Conservation (phyloP, 768 basidiomycete genomes). For the Auricularia auricula-judae region DNA sequence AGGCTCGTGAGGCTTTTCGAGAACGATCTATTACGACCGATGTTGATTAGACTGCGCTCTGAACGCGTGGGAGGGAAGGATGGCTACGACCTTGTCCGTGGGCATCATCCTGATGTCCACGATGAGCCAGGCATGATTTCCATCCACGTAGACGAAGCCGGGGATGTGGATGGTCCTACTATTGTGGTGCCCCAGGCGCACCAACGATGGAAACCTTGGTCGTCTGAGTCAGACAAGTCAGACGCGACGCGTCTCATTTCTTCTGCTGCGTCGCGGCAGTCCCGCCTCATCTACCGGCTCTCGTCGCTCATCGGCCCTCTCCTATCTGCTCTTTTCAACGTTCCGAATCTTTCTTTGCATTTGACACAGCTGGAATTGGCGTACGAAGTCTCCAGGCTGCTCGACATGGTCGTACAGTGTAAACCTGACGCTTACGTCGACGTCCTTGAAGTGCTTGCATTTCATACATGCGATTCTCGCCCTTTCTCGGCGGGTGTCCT, state of each 20-base stretch:
- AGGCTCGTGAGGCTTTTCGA: constrained; percentile 63
- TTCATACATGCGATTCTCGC: constrained; percentile 42
- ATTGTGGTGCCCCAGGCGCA: not conserved
- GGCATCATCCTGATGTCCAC: not conserved
- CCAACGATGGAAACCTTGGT: constrained; percentile 15
- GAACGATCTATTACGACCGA: constrained; percentile 40
- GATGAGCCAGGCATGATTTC: constrained; percentile 33
- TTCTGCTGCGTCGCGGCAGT: constrained; percentile 47
- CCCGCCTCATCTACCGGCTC: constrained; percentile 42
- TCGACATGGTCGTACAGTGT: constrained; percentile 38
- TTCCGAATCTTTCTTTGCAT: not conserved
- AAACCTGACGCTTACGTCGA: constrained; percentile 67
- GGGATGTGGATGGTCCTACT: constrained; percentile 11
- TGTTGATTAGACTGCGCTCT: constrained; percentile 36
- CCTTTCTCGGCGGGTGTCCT: constrained; percentile 46
- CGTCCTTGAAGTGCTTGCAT: constrained; percentile 59
- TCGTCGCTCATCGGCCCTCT: constrained; percentile 54
- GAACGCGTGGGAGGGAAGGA: constrained; percentile 11
- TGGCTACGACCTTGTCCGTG: not conserved
- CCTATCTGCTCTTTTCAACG: constrained; percentile 36
- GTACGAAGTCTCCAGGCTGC: constrained; percentile 27
- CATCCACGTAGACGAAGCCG: constrained; percentile 48
- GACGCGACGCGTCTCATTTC: constrained; percentile 22
- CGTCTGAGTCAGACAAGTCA: constrained; percentile 7
- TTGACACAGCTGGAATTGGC: not conserved